A percentile compares a stretch with the other conserved stretches of the same genome.
These are phyloP conservation scores for Puccinia polysora DNA, from an alignment of 1,284 basidiomycete species.

Conservation along the genomic window DNA sequence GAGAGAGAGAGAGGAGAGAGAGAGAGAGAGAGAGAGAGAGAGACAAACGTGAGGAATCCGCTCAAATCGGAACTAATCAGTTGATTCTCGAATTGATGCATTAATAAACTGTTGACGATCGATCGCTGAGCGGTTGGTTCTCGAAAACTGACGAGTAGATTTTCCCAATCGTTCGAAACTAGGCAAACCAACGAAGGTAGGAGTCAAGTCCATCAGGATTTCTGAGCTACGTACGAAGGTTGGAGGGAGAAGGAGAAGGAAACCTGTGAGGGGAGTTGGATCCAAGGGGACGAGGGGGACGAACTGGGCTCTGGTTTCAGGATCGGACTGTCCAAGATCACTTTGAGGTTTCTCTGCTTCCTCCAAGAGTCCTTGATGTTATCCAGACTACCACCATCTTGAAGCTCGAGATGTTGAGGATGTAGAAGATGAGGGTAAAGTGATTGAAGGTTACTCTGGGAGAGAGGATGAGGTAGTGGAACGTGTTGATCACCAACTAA, in stretches of 20 bases:
- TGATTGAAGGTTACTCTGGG: neutral
- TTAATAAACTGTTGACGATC: slow-evolving; percentile 10
- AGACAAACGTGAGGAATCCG: slow-evolving; percentile 20
- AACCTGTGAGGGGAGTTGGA: too few relatives aligned
- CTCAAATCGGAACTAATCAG: slow-evolving; percentile 22
- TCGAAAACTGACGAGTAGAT: slow-evolving; percentile 6
- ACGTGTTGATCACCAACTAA: too few relatives aligned
- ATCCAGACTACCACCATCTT: slow-evolving; percentile 9
- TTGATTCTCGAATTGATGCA: slow-evolving; percentile 44
- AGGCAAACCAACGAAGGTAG: too few relatives aligned
- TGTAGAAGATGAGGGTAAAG: neutral
- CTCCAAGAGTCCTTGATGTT: slow-evolving; percentile 41
- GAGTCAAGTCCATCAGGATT: too few relatives aligned
- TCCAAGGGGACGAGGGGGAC: neutral
- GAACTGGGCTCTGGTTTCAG: slow-evolving; percentile 30
- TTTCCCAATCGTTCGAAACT: slow-evolving; percentile 18
- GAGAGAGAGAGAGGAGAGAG: neutral
- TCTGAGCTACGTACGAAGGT: too few relatives aligned
- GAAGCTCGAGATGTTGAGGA: neutral
- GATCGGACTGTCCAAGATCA: slow-evolving; percentile 31
- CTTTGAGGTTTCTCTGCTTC: slow-evolving; percentile 29
- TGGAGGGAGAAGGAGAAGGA: too few relatives aligned
- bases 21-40: neutral
- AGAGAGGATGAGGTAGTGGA: neutral
- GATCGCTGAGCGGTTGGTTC: slow-evolving; percentile 6